phyloP scores from a whole-genome alignment of 805 yeast genomes.

The Metschnikowia arizonensis region DNA sequence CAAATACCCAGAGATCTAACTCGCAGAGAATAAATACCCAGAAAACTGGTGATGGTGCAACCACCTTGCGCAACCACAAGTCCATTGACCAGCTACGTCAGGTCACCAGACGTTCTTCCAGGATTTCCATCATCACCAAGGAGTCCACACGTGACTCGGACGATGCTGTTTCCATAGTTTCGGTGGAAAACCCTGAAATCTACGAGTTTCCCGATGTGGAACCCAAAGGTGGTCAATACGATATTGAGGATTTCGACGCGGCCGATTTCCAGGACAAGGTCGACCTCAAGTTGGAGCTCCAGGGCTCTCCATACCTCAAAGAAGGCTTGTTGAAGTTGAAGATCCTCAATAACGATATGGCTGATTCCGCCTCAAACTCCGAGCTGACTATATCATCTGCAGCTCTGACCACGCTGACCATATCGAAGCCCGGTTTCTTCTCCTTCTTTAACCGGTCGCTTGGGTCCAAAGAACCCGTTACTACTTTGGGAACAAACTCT shows the following conservation, averaged over 20 bases:
- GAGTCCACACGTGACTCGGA: constrained; percentile 28
- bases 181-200: constrained; percentile 31
- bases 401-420: constrained; percentile 10
- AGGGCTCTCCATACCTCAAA: constrained; percentile 75
- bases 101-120: constrained; percentile 31
- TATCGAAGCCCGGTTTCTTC: constrained; percentile 12
- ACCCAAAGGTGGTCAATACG: constrained; percentile 18
- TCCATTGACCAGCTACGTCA: constrained; percentile 27
- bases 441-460: constrained; percentile 19
- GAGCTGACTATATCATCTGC: constrained; percentile 12
- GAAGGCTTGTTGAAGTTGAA: constrained; percentile 59
- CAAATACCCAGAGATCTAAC: constrained; percentile 19
- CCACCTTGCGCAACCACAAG: constrained; percentile 22
- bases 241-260: constrained; percentile 36
- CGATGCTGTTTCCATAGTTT: constrained; percentile 32
- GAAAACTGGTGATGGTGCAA: too few relatives aligned
- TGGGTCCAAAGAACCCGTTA: neutral
- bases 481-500: constrained; percentile 12
- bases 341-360: constrained; percentile 35
- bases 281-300: constrained; percentile 58
- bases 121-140: constrained; percentile 31
- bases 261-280: constrained; percentile 44
- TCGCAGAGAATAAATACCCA: too few relatives aligned
- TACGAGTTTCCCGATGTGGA: constrained; percentile 14
- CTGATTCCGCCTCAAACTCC: constrained; percentile 20